Conservation (phyloP, 306 rosid species). For the Ormosia semicastrata region DNA sequence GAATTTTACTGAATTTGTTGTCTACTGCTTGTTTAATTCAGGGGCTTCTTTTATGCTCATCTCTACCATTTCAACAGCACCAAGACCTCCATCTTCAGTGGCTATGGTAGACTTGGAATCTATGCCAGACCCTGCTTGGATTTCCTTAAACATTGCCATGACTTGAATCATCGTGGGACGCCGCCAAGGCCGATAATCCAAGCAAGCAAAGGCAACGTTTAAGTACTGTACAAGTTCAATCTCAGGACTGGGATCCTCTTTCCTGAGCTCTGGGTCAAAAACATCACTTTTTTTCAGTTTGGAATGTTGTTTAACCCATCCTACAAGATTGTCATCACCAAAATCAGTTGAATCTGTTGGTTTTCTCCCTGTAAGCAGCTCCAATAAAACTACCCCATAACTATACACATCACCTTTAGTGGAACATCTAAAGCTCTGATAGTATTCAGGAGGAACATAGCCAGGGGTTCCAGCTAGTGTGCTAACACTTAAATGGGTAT, state of each 20-base stretch:
- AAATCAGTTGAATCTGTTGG: constrained; percentile 92
- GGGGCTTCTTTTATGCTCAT: constrained; percentile 92
- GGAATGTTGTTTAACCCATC: constrained; percentile 96
- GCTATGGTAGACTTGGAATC: constrained; percentile 84
- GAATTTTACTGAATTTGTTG: constrained; percentile 9
- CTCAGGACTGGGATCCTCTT: constrained; percentile 76
- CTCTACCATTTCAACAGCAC: constrained; percentile 65
- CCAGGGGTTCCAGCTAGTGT: constrained; percentile 96
- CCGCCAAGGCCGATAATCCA: constrained; percentile 72
- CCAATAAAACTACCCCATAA: constrained; percentile 87
- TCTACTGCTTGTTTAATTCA: constrained; percentile 61
- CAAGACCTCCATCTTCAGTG: constrained; percentile 57
- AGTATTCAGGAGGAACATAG: constrained; percentile 96
- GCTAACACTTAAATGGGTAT: constrained; percentile 95
- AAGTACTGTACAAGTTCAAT: constrained; percentile 84
- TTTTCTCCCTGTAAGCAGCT: constrained; percentile 81
- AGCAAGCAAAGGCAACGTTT: constrained; percentile 78
- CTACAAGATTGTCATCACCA: constrained; percentile 96
- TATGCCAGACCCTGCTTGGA: constrained; percentile 85
- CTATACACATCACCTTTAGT: constrained; percentile 92
- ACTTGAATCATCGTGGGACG: constrained; percentile 95
- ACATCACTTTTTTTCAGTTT: constrained; percentile 69
- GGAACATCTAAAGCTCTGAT: constrained; percentile 91
- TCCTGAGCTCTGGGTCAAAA: constrained; percentile 79
- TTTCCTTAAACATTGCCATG: constrained; percentile 87